phyloP scores from a whole-genome alignment of 2,329 filamentous ascomycete species.

The Stromatinia cepivora region DNA sequence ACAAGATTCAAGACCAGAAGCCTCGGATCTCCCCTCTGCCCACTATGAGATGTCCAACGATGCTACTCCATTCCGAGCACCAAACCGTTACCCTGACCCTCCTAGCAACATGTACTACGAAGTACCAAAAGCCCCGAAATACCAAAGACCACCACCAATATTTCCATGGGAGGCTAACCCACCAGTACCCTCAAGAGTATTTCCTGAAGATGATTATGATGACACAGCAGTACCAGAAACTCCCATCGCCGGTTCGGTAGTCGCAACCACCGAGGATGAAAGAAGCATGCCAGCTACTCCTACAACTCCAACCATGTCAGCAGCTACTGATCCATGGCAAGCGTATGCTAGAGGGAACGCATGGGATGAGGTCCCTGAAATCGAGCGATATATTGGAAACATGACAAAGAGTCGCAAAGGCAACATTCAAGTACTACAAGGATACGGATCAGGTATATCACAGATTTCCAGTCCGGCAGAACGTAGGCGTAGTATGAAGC shows the following conservation, averaged over 20 bases:
- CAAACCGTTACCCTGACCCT: constrained; percentile 75
- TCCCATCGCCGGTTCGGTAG: constrained; percentile 41
- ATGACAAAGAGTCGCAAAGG: constrained; percentile 64
- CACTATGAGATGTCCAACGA: constrained; percentile 84
- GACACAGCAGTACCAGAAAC: constrained; percentile 31
- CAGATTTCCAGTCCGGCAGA: constrained; percentile 36
- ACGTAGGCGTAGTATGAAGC: constrained; percentile 55
- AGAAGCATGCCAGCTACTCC: constrained; percentile 48
- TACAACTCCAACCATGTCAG: constrained; percentile 50
- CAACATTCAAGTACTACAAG: constrained; percentile 41
- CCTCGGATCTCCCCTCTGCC: constrained; percentile 74
- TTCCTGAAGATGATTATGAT: constrained; percentile 54
- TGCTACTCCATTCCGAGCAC: constrained; percentile 72
- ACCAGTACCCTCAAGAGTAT: constrained; percentile 64
- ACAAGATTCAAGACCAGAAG: constrained; percentile 74
- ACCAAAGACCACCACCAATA: constrained; percentile 63
- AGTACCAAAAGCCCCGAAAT: constrained; percentile 64
- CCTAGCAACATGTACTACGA: constrained; percentile 88
- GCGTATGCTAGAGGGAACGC: constrained; percentile 77
- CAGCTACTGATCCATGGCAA: constrained; percentile 65
- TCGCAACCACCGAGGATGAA: constrained; percentile 44
- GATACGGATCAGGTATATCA: constrained; percentile 38
- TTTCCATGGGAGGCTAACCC: constrained; percentile 87
- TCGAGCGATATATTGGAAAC: constrained; percentile 80
- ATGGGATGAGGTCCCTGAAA: constrained; percentile 90